Evolutionary conservation across 768 basidiomycete genomes (phyloP), one percentile per base, ranked within the genome.

Genomic region (Termitomyces sp.): DNA sequence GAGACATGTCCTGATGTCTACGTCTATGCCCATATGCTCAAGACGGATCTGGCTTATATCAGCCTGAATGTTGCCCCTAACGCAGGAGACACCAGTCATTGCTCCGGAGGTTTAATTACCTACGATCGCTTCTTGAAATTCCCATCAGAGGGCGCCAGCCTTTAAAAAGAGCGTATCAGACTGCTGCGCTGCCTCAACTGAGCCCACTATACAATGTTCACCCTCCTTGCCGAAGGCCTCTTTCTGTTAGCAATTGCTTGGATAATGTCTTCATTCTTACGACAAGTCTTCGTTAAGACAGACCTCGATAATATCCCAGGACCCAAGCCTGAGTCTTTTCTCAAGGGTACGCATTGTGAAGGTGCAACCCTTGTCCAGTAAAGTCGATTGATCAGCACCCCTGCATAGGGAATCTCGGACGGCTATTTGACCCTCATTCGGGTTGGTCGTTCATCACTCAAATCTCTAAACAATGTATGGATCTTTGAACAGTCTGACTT

Each of bases 301-400:
- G 63, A 67, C 31, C 60, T 75, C n/a, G 66, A 68, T 43, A 70
- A 72, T 54, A 60, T 73, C 42, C 70, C 70, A 2, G 73, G 74
- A 3, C 74, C 73, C 3, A 53, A 50, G 6, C 58, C 66, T 3
- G 42, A 55, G 2, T 71, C 72, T 0, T 66, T 68, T 44, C 51
- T 63, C 40, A 68, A 63, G 51, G 74, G 73, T 71, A 15, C 12
- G 40, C 15, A 22, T 22, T 16, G 12, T 18, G 39, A 18, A 6
- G 1, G 6, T 33, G 12, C 18, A 32, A 23, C 10, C 10, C 10
- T 42, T 12, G 20, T 46, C 25, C 7, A 31, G 7, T 10, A 27
- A 31, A 20, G 29, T 23, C 20, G n/a, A 32, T 50, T 41, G 22
- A 29, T 16, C 35, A 11, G 22, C 13, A n/a, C 18, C 22, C 40